Base-by-base conservation (phyloP, 768 basidiomycete genomes). In the Hypsizygus marmoreus region DNA sequence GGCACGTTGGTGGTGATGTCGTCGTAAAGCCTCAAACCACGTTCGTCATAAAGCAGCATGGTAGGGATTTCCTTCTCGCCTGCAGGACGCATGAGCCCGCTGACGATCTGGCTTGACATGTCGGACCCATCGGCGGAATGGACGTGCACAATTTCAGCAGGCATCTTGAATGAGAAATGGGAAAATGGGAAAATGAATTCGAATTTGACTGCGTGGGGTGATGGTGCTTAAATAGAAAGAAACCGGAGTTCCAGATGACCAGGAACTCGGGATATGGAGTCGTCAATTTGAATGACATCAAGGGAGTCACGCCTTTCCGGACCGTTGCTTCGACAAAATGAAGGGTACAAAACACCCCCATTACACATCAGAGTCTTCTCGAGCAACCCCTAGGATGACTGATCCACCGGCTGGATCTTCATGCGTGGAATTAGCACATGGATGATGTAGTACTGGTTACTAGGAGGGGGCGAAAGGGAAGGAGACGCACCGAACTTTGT, bases 21-120 rank as follows among this genome's bases (percentile, higher is more conserved):
- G 68, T 95, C 93, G 69, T 93, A 95, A 12, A 94, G 73, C 64
- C 82, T 76, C 43, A 99, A 73, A 0, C 97, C 97, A 16, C 71
- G 75, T 58, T 95, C 88, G 53, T 93, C 83, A 68, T 98, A 97
- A 8, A 97, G 74, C 9, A 94, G 75, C 63, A 91, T 69, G 0
- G 91, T 94, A 6, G 94, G 92, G 16, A 97, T 65, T 20, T 74
- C 70, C 63, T 84, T 86, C 51, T 78, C 63, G 37, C 80, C 79
- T 1, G 56, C 49, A 2, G 83, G 78, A 17, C 71, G 76, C 40
- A 64, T 65, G 6, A 91, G 76, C 13, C 88, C 86, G 19, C 65
- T 64, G 31, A 77, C 41, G 37, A 91, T 73, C 34, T 81, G 63
- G 33, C 71, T 59, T 14, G 67, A 56, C 37, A 82, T 63, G 58